Evolutionary conservation across 164 flowering plant genomes (phyloP).

Genomic region (Macadamia integrifolia): DNA sequence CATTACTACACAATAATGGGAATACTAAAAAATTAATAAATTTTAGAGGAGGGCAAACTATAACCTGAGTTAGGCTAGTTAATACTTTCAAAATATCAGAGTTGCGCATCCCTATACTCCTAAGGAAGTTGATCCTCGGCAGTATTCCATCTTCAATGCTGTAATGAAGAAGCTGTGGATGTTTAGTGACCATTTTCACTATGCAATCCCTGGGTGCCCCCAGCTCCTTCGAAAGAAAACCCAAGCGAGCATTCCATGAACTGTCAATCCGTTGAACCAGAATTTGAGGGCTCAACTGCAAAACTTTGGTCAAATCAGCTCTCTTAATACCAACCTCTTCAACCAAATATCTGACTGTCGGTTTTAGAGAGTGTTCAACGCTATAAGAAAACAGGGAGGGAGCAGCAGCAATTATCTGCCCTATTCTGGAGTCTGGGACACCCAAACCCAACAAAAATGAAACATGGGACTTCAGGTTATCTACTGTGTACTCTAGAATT

Average conservation of each 20-base stretch:
- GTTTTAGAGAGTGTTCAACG: slow-evolving; percentile 82
- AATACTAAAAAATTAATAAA: not conserved
- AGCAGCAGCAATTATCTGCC: slow-evolving; percentile 72
- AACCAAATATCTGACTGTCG: slow-evolving; percentile 79
- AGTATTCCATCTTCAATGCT: slow-evolving; percentile 86
- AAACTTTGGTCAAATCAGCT: slow-evolving; percentile 70
- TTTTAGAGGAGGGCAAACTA: not conserved
- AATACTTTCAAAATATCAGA: slow-evolving; percentile 82
- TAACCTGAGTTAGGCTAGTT: slow-evolving; percentile 85
- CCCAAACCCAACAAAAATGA: slow-evolving; percentile 64
- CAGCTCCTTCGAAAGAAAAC: slow-evolving; percentile 73
- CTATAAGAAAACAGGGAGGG: slow-evolving; percentile 94
- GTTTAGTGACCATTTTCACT: slow-evolving; percentile 89
- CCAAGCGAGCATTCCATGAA: slow-evolving; percentile 74
- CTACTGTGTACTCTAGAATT: slow-evolving; percentile 77
- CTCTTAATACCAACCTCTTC: slow-evolving; percentile 87
- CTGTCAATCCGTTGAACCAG: slow-evolving; percentile 76
- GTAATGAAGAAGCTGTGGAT: slow-evolving; percentile 95
- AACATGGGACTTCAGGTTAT: slow-evolving; percentile 79
- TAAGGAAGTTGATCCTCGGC: slow-evolving; percentile 82
- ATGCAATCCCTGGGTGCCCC: slow-evolving; percentile 81
- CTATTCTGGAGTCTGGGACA: slow-evolving; percentile 67
- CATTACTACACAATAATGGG: not conserved
- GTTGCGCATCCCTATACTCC: slow-evolving; percentile 87
- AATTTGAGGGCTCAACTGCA: slow-evolving; percentile 93